Evolutionary conservation across 768 basidiomycete genomes (phyloP), one percentile per base, ranked within the genome.

Genomic region (Kwoniella bestiolae): DNA sequence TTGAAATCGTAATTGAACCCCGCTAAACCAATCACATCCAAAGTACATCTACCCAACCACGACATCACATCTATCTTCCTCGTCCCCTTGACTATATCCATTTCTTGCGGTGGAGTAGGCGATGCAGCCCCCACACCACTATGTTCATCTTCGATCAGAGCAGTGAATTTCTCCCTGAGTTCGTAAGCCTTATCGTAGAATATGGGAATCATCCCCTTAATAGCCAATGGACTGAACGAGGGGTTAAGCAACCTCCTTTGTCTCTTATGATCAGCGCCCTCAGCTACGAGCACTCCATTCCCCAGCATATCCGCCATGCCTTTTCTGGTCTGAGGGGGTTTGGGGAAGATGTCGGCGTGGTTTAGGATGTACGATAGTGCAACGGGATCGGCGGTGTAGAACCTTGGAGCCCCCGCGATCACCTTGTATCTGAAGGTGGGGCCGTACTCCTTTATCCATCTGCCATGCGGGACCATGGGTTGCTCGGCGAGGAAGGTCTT

Each of bases 241-340:
- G 83, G 84, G 77, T 78, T 85, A 84, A 79, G 86, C 70, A 71
- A 86, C 84, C 74, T 85, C 83, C 60, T 67, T 83, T 93, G 92
- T 38, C 91, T 88, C 70, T 86, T 90, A 82, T 95, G 91, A 38
- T 82, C 82, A 0, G 85, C 84, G 21, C 88, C 88, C 60, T 81
- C 80, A 1, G 75, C 78, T 2, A 77, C 67, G 12, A 81, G 57
- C 1, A 77, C 69, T 28, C 82, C 93, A 60, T 87, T 87, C 0
- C 93, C 93, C 63, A 96, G 90, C 64, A 94, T 85, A 60, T 86
- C 84, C 16, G 87, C 86, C 35, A 96, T 90, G 47, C 91, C 81
- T 50, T 84, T 83, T 26, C 92, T 87, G 1, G 91, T 89, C 67
- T 88, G 87, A 86, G 86, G 89, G 9, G 93, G 91, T 77, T 95